Conservation (phyloP, 1,139 yeast genomes). For the Protomyces gravidus region DNA sequence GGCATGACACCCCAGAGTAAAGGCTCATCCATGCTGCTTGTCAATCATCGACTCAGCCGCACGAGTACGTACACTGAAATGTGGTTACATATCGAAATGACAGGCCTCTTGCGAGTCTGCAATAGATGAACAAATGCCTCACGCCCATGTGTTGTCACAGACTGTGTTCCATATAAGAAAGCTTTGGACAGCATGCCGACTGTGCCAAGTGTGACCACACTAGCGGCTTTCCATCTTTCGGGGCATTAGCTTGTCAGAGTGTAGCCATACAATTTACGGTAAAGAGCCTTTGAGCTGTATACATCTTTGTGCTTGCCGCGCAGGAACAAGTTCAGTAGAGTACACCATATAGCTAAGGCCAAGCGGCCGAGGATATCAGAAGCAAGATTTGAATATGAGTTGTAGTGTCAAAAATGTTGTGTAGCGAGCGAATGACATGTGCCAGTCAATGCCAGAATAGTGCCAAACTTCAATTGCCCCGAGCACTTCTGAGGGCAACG, state of each 20-base stretch:
- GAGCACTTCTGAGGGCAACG: too few relatives aligned
- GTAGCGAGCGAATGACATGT: too few relatives aligned
- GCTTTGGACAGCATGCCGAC: conserved; percentile 26
- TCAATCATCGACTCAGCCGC: neutral
- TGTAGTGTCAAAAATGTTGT: too few relatives aligned
- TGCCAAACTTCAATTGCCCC: too few relatives aligned
- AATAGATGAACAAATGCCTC: conserved; percentile 28
- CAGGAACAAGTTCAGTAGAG: neutral
- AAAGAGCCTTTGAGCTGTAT: conserved; percentile 19
- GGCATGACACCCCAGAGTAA: conserved; percentile 84
- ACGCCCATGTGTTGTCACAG: conserved; percentile 14
- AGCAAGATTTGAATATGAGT: too few relatives aligned
- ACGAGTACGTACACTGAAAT: conserved; percentile 57
- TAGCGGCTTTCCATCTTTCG: conserved; percentile 20
- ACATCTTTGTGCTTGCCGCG: conserved; percentile 13
- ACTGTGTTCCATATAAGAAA: conserved; percentile 10
- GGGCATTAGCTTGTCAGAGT: neutral
- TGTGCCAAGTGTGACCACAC: conserved; percentile 19
- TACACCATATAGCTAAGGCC: neutral
- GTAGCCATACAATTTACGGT: neutral
- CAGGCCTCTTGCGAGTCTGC: conserved; percentile 55
- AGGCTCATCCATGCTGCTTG: conserved; percentile 70
- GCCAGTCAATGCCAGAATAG: too few relatives aligned
- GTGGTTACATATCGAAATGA: conserved; percentile 77
- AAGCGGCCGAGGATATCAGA: too few relatives aligned